A percentile compares a stretch with the other conserved stretches of the same genome.
These are phyloP conservation scores for Pontederia crassipes DNA, from an alignment of 176 grass and related monocot species.

Conservation along the genomic window DNA sequence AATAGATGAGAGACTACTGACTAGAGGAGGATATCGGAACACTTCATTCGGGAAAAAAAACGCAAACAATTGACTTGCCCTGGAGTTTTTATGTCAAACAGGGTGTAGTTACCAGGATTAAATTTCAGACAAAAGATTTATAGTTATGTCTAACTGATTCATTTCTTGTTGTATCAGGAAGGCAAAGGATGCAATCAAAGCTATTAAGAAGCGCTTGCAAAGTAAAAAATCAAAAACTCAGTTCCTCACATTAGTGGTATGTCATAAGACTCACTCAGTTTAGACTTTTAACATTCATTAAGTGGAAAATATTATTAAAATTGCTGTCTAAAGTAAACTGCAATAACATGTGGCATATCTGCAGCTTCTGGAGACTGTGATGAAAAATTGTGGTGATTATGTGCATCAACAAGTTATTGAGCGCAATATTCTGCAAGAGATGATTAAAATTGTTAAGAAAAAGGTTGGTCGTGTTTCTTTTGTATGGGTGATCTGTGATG, in stretches of 20 bases:
- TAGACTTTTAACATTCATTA: background rate
- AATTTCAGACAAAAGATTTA: background rate
- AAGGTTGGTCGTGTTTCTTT: constrained; percentile 33
- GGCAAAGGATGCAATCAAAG: constrained; percentile 71
- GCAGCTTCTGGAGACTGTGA: constrained; percentile 92
- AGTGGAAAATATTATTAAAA: background rate
- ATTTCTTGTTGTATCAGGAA: constrained; percentile 49
- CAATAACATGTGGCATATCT: constrained; percentile 1
- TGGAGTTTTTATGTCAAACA: too few relatives aligned
- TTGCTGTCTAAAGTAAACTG: background rate
- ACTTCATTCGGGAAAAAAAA: too few relatives aligned
- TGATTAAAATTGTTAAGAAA: constrained; percentile 93
- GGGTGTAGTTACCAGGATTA: background rate
- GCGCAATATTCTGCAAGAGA: constrained; percentile 67
- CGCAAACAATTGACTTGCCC: too few relatives aligned
- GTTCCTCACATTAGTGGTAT: constrained; percentile 77
- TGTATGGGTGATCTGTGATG: background rate
- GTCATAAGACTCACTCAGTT: constrained; percentile 4
- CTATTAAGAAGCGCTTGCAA: constrained; percentile 68
- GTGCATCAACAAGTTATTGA: constrained; percentile 70
- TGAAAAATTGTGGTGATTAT: constrained; percentile 79
- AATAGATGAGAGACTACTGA: too few relatives aligned
- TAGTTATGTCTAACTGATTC: constrained; percentile 8
- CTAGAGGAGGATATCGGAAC: too few relatives aligned
- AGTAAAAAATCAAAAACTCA: constrained; percentile 83